These are phyloP conservation scores for Aegilops longissima DNA, from an alignment of 176 grass and related monocot genomes.

Conservation along the genomic window DNA sequence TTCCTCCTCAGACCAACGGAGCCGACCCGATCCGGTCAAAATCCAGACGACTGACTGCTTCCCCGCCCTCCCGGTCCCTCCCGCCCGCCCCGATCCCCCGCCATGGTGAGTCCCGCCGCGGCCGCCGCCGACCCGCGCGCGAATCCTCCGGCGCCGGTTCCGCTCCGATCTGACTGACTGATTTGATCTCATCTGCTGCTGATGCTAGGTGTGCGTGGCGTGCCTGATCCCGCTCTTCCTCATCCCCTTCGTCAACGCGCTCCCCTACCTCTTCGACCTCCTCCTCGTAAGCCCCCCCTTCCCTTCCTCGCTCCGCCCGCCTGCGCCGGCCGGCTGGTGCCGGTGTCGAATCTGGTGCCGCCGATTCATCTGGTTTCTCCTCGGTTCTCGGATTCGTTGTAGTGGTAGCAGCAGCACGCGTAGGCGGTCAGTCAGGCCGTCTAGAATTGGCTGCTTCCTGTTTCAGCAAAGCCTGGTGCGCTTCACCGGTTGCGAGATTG, in stretches of 20 bases:
- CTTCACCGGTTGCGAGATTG: too few relatives aligned
- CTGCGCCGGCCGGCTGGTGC: background rate
- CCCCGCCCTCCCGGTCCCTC: background rate
- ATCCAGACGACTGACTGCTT: background rate
- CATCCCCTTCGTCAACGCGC: constrained; percentile 92
- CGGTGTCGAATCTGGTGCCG: background rate
- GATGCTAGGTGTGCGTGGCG: constrained; percentile 63
- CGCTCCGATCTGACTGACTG: background rate
- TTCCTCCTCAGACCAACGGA: background rate
- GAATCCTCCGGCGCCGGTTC: background rate
- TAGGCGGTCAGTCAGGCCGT: too few relatives aligned
- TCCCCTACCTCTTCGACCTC: constrained; percentile 86
- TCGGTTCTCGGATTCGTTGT: background rate
- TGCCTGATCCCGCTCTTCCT: constrained; percentile 91
- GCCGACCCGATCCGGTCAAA: constrained; percentile 1
- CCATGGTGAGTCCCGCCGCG: background rate
- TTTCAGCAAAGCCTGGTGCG: too few relatives aligned
- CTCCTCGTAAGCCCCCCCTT: constrained; percentile 49
- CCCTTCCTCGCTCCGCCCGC: background rate
- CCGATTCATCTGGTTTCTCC: background rate
- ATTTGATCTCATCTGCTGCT: background rate
- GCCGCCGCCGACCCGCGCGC: background rate
- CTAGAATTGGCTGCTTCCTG: too few relatives aligned
- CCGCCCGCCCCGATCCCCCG: too few relatives aligned
- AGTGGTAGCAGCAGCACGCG: too few relatives aligned